These are phyloP conservation scores for Paraconiothyrium sp. DNA, from an alignment of 2,329 filamentous ascomycete species.

Conservation along the genomic window DNA sequence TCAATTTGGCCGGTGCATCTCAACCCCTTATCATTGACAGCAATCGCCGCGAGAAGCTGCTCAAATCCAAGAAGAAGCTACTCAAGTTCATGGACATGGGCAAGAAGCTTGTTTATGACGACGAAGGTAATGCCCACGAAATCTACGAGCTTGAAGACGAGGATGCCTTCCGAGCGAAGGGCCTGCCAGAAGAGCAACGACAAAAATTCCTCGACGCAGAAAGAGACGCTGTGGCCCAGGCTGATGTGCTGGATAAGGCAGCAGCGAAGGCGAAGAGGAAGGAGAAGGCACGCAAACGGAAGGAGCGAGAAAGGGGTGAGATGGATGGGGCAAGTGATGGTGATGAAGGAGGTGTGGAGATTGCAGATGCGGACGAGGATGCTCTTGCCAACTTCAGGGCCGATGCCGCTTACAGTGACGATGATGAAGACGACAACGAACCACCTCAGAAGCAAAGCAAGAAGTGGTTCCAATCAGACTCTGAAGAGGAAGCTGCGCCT, in stretches of 20 bases:
- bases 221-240: slow-evolving; percentile 72
- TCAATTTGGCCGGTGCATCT: slow-evolving; percentile 71
- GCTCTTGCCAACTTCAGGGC: slow-evolving; percentile 55
- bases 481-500: slow-evolving; percentile 59
- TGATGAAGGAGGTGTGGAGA: slow-evolving; percentile 37
- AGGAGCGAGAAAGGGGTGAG: slow-evolving; percentile 67
- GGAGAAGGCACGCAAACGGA: slow-evolving; percentile 79
- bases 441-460: slow-evolving; percentile 71
- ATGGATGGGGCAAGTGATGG: slow-evolving; percentile 38
- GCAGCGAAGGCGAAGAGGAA: slow-evolving; percentile 79
- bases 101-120: slow-evolving; percentile 88
- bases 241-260: slow-evolving; percentile 85
- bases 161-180: slow-evolving; percentile 78
- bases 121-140: slow-evolving; percentile 85
- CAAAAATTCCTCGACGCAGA: slow-evolving; percentile 81
- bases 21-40: slow-evolving; percentile 87
- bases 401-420: slow-evolving; percentile 50
- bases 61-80: slow-evolving; percentile 93
- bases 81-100: slow-evolving; percentile 89
- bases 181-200: slow-evolving; percentile 79
- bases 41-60: slow-evolving; percentile 93
- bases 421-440: slow-evolving; percentile 54
- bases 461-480: slow-evolving; percentile 82
- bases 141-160: slow-evolving; percentile 91
- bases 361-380: slow-evolving; percentile 49